Evolutionary conservation across 1,139 yeast genomes (phyloP), one percentile per base, ranked within the genome.

Genomic region (Candida glucosophila): DNA sequence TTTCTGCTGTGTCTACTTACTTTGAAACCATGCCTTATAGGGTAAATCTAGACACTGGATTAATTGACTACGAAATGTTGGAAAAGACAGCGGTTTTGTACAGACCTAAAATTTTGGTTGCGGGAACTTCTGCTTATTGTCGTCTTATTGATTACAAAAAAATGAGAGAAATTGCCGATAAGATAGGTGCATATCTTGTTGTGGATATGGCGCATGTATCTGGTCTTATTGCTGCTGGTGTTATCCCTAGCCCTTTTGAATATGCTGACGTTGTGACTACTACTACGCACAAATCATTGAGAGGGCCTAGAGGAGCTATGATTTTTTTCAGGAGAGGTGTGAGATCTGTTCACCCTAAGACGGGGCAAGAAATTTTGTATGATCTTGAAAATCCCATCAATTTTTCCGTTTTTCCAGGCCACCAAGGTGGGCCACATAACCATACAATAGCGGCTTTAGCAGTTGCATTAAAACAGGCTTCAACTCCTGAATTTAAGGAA

Each of bases 241-340:
- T 88, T 32, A 83, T 85, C 35, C 94, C 94, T 50, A 80, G 94
- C 32, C 98, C 98, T 34, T 90, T 90, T 59, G 88, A 83, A 54
- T 82, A 81, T 58, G 90, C 96, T 36, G 98, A 90, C 58, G 81
- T 90, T 47, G 98, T 90, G 50, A 90, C 98, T 40, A 90, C 97
- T 47, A 90, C 98, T 33, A 85, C 97, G 34, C 98, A 90, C 73
- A 90, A 90, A 66, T 86, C 97, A 20, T 73, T 90, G 51, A 82
- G 98, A 67, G 98, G 98, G 35, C 98, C 98, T 53, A 81, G 98
- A 64, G 98, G 98, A 55, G 94, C 98, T 32, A 81, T 90, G 90
- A 90, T 90, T 59, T 90, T 90, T 73, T 90, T 81, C 77, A 80
- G 97, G 68, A 83, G 85, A 68, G 97, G 97, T 46, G 80, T 86